Evolutionary conservation across 176 grass and related monocot species (phyloP), one percentile per base, ranked within the genome.

Genomic region (Avena sativa): DNA sequence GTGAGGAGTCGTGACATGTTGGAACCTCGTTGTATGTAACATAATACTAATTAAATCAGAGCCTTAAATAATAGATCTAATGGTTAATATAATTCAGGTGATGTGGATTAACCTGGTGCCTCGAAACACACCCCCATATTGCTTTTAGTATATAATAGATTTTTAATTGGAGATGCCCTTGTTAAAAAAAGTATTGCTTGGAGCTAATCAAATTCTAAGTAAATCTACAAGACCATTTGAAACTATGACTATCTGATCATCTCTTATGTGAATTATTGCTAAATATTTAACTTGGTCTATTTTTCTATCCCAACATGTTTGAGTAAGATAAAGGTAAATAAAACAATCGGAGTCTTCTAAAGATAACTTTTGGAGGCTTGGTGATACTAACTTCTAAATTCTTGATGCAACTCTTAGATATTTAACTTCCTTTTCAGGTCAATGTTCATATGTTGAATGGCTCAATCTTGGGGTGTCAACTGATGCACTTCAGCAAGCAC

Each of bases 401-500:
- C 4, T 64, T 10, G 12, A 28, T 23, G 13, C 11, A 26, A 26
- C 61, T 64, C 11, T 62, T 46, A 8, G 3, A 43, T 34, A 30
- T 76, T 32, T 17, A 28, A 7, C 14, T 62, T 80, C 9, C 38
- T 46, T 71, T 71, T 43, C 12, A 57, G 65, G 65, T 83, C 12
- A n/a, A 43, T 56, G 30, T 52, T 23, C 66, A 83, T 8, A 20
- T 71, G n/a, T 71, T 10, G 6, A 50, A 83, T 57, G 81, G 51
- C 66, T 26, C 66, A 57, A 12, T 13, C 21, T 4, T 26, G 0
- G 12, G 57, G 2, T 1, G 30, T 17, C 30, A 43, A 1, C 3
- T 83, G 19, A 11, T 83, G 12, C 71, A 44, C 20, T 83, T 83
- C 0, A 71, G 34, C 66, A 43, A 25, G 20, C 81, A 83, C 16